phyloP scores from a whole-genome alignment of 495 filamentous ascomycete species.

The Penicillium robsamsonii region DNA sequence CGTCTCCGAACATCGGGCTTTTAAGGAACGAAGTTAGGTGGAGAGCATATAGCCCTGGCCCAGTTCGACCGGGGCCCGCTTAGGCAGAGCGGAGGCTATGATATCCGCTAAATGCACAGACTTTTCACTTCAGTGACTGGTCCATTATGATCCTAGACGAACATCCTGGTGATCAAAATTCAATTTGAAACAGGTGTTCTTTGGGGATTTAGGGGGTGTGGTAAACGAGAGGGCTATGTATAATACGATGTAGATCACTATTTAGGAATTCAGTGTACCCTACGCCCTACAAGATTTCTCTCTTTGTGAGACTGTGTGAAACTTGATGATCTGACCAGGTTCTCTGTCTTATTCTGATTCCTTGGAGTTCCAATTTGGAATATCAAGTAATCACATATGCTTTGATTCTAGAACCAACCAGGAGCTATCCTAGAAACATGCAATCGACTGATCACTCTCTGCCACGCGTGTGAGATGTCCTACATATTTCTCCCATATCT shows the following conservation, averaged over 20 bases:
- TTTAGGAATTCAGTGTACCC: background rate
- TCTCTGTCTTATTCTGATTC: background rate
- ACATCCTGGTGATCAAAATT: constrained; percentile 14
- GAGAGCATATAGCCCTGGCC: constrained; percentile 3
- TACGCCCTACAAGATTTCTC: background rate
- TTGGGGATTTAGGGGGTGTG: background rate
- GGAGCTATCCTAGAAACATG: constrained; percentile 5
- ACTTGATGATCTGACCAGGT: background rate
- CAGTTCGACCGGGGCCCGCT: constrained; percentile 10
- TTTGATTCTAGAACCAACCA: constrained; percentile 11
- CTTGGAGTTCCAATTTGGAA: background rate
- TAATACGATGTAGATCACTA: background rate
- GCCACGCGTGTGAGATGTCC: constrained; percentile 13
- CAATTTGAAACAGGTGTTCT: constrained; percentile 2
- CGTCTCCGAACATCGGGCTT: background rate
- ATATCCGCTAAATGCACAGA: constrained; percentile 10
- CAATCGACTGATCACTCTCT: constrained; percentile 18
- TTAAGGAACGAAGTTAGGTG: background rate
- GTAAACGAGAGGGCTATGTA: background rate
- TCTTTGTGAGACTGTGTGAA: background rate
- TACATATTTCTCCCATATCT: constrained; percentile 24
- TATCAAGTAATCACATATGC: background rate
- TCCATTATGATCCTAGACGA: constrained; percentile 10
- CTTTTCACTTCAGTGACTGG: constrained; percentile 8
- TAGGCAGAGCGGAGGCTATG: constrained; percentile 4